Conservation (phyloP, 257 asterid species). For the Capsicum baccatum region DNA sequence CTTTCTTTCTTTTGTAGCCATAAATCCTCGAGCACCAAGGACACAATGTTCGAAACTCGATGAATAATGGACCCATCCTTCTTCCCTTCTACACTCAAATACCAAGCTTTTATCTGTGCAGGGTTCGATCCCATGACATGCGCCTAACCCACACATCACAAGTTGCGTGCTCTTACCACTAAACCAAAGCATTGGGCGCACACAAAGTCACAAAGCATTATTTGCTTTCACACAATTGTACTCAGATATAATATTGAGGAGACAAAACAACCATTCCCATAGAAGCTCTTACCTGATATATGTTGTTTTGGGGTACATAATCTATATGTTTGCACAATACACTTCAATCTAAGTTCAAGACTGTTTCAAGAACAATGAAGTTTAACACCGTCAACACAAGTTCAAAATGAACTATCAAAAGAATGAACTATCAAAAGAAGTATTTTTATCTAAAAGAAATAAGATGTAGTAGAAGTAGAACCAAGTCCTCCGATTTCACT, state of each 20-base stretch:
- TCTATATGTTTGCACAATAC: too few species aligned
- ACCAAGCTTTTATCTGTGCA: not conserved
- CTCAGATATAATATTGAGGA: not conserved
- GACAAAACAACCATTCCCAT: not conserved
- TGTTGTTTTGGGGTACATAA: too few species aligned
- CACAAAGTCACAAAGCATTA: not conserved
- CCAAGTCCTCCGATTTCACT: too few species aligned
- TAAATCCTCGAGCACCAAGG: not conserved
- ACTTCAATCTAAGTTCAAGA: too few species aligned
- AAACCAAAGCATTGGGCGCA: too few species aligned
- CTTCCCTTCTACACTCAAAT: not conserved
- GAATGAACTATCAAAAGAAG: too few species aligned
- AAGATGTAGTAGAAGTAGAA: too few species aligned
- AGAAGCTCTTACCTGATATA: not conserved
- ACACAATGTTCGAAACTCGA: not conserved
- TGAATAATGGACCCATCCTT: not conserved
- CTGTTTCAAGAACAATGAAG: too few species aligned
- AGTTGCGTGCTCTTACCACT: too few species aligned
- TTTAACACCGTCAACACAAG: too few species aligned
- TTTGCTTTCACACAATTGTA: not conserved
- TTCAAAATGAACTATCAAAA: too few species aligned
- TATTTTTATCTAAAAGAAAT: too few species aligned
- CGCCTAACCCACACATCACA: not conserved
- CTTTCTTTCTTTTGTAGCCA: not conserved
- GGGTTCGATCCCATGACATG: not conserved